Base-by-base conservation (phyloP, 768 basidiomycete species). In the Pseudohyphozyma bogoriensis region DNA sequence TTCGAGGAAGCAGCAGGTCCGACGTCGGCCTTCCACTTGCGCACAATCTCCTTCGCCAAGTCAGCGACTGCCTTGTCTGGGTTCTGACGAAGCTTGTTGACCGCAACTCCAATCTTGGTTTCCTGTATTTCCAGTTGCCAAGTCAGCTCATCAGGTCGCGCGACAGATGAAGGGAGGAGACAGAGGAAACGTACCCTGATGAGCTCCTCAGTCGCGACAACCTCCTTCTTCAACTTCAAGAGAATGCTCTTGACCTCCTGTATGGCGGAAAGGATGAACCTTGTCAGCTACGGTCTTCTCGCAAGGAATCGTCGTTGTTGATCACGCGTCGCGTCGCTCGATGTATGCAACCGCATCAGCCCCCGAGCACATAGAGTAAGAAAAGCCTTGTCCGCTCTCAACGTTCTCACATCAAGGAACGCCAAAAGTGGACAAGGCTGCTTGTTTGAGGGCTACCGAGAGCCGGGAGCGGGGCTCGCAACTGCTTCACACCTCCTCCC, bases 41-140 rank as follows among this genome's bases (percentile, higher is more conserved):
- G 87, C 51, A 95, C 91, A 47, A 92, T 77, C 66, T 89, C 89
- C 73, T 92, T 93, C 22, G 91, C 88, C 9, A 87, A 76, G 65
- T 88, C 86, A 11, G 87, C 73, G 12, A 95, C 83, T 15, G 83
- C 79, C 69, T 85, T 87, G 16, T 80, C 76, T 1, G 80, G 76
- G 73, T 90, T 85, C 33, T 79, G 78, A 50, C 90, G 82, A 22
- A 92, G 79, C 76, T 92, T 92, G 55, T 89, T 89, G 3, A 95
- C 89, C 0, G 89, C 86, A n/a, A 93, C 76, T 51, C 90, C 90
- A 5, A 85, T 86, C 74, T 86, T 91, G 73, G 88, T 91, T 75
- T 92, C 89, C 90, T 92, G 59, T 24, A 29, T 20, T 7, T 4
- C 7, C 3, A 15, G 0, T n/a, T n/a, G 35, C 8, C 24, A 8